These are phyloP conservation scores for Wickerhamiella slavikovae DNA, from an alignment of 805 yeast genomes.

Conservation along the genomic window DNA sequence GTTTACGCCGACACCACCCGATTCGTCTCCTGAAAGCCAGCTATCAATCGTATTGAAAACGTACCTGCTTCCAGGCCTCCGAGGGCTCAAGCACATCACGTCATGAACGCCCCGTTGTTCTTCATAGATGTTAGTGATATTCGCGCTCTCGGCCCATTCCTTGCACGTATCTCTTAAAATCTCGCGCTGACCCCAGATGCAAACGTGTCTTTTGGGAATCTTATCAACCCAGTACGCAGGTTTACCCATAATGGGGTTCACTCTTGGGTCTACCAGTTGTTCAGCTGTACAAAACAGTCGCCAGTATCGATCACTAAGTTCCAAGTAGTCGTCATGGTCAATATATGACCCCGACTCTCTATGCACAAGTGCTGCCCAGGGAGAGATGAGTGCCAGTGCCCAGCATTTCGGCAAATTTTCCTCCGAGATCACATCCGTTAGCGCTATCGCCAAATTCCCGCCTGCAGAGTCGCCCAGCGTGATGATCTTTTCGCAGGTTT, in stretches of 20 bases:
- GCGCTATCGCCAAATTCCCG: slow-evolving; percentile 9
- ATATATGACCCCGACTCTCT: slow-evolving; percentile 1
- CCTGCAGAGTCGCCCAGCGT: slow-evolving; percentile 17
- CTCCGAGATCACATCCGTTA: slow-evolving; percentile 1
- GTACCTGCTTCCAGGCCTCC: not conserved
- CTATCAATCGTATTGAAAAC: not conserved
- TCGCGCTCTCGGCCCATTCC: slow-evolving; percentile 4
- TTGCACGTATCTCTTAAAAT: slow-evolving; percentile 8
- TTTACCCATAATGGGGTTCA: slow-evolving; percentile 6
- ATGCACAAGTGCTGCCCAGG: slow-evolving; percentile 7
- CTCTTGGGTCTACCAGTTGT: slow-evolving; percentile 6
- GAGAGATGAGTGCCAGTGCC: slow-evolving; percentile 6
- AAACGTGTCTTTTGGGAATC: slow-evolving; percentile 5
- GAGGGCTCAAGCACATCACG: slow-evolving; percentile 1
- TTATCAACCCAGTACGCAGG: slow-evolving; percentile 6
- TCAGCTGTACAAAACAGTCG: slow-evolving; percentile 1
- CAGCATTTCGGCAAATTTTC: not conserved
- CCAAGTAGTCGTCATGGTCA: slow-evolving; percentile 3
- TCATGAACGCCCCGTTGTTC: slow-evolving; percentile 12
- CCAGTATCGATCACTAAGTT: not conserved
- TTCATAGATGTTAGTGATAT: slow-evolving; percentile 3
- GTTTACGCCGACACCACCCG: too few relatives aligned
- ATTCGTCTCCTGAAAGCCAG: too few relatives aligned
- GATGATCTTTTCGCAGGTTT: slow-evolving; percentile 8
- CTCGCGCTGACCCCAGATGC: slow-evolving; percentile 11